Percentiles rank a stretch among this genome's conserved stretches.
These are phyloP conservation scores for Umbelopsis sp. DNA, from an alignment of 192 early-diverging fungal species.

Conservation along the genomic window DNA sequence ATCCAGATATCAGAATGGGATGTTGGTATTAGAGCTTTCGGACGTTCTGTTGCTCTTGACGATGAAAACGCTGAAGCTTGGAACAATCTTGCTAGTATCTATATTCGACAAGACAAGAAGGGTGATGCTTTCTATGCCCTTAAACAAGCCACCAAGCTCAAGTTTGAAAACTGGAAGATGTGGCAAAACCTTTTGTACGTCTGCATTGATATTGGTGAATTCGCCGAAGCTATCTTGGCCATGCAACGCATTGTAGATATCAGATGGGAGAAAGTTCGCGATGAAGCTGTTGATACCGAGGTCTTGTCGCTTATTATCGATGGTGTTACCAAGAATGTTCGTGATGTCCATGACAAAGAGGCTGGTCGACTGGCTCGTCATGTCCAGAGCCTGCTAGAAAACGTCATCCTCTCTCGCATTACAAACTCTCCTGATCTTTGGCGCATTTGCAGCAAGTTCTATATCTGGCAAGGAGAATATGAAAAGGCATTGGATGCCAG, in stretches of 20 bases:
- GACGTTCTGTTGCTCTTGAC: conserved; percentile 71
- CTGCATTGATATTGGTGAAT: conserved; percentile 75
- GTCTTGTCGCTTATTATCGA: conserved; percentile 74
- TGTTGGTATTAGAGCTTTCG: conserved; percentile 73
- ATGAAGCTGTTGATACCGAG: conserved; percentile 79
- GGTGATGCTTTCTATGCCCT: conserved; percentile 81
- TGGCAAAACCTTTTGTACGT: conserved; percentile 92
- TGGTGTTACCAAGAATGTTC: conserved; percentile 58
- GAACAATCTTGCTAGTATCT: conserved; percentile 92
- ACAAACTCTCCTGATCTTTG: conserved; percentile 75
- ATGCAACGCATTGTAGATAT: conserved; percentile 82
- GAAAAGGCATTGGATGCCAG: conserved; percentile 75
- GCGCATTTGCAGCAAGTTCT: conserved; percentile 76
- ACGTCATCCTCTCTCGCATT: conserved; percentile 75
- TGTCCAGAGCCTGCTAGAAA: conserved; percentile 66
- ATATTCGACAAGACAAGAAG: conserved; percentile 70
- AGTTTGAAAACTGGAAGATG: conserved; percentile 85
- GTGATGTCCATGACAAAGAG: conserved; percentile 54
- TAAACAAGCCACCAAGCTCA: conserved; percentile 77
- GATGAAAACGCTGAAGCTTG: conserved; percentile 91
- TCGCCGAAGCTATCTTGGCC: conserved; percentile 82
- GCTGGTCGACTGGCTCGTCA: conserved; percentile 48
- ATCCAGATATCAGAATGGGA: conserved; percentile 81
- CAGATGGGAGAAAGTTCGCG: conserved; percentile 67
- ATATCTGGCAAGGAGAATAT: conserved; percentile 64